Evolutionary conservation across 352 stramenopile species (phyloP), one percentile per base, ranked within the genome.

Genomic region (Poterioochromonas sp.): DNA sequence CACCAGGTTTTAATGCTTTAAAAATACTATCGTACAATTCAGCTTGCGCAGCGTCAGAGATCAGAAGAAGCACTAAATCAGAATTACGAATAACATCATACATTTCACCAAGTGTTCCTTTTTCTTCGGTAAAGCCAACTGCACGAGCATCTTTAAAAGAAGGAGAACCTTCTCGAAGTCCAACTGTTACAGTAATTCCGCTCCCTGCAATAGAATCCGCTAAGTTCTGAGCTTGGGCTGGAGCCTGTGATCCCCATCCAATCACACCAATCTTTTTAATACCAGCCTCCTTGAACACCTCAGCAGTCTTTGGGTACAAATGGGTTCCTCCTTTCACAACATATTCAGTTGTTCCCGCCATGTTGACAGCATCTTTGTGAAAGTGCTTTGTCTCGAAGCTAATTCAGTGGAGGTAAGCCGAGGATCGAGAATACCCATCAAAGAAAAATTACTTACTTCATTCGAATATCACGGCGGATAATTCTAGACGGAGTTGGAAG

Each of bases 181-280:
- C 81, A 43, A 90, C 89, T 82, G 92, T 92, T 68, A 87, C 84
- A 79, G 90, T 83, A 41, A 87, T 80, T 65, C 86, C 87, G 20
- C 86, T 91, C 78, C 90, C 89, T 73, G 93, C 88, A n/a, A 98
- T 87, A 76, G 94, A 97, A 82, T 98, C 94, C 76, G 88, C 84
- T 81, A 98, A 82, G 88, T 98, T 98, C 85, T 98, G 93, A 73
- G 92, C 94, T 86, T 98, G 94, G 29, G 94, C 94, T 18, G 94
- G 94, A 63, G 92, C 94, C 83, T 98, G 94, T 47, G 93, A 98
- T 84, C 94, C 94, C 94, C 94, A 98, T 83, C 94, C 94, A 80
- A 98, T 97, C 73, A 98, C 93, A 74, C 94, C 94, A 82, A 98
- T 94, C 83, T 97, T 89, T 84, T 97, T 95, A 77, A 98, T 94